A percentile compares a stretch with the other conserved stretches of the same genome.
Conservation (phyloP, 805 yeast genomes). For the Debaryomyces maramus region DNA sequence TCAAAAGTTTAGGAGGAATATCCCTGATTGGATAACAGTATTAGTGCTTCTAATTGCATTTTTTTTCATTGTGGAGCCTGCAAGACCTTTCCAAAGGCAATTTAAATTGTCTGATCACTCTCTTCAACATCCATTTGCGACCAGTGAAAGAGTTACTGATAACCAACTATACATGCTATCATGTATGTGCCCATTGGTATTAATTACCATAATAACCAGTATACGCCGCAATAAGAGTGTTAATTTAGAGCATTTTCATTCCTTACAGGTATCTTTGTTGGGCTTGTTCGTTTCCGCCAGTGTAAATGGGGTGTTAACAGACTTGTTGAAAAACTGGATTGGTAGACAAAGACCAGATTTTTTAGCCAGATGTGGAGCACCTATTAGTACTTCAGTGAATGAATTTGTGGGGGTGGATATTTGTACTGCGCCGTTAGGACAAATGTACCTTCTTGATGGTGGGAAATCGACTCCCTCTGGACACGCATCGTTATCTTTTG, state of each 20-base stretch:
- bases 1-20: constrained; percentile 11
- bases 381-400: constrained; percentile 22
- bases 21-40: constrained; percentile 27
- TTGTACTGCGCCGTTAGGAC: constrained; percentile 35
- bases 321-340: constrained; percentile 38
- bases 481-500: constrained; percentile 37
- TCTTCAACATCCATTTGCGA: constrained; percentile 32
- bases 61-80: constrained; percentile 20
- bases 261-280: constrained; percentile 28
- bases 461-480: constrained; percentile 44
- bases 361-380: constrained; percentile 38
- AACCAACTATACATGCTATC: constrained; percentile 29
- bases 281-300: constrained; percentile 31
- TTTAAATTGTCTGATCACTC: constrained; percentile 27
- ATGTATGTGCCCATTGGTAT: constrained; percentile 24
- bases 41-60: constrained; percentile 17
- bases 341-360: constrained; percentile 47
- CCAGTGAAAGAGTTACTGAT: constrained; percentile 30
- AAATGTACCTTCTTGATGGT: constrained; percentile 31
- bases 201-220: constrained; percentile 14
- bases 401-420: constrained; percentile 29
- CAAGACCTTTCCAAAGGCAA: constrained; percentile 29
- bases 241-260: constrained; percentile 20
- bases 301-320: constrained; percentile 34
- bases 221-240: background rate